phyloP scores from a whole-genome alignment of 106 monocot genomes.

The Allium cepa region DNA sequence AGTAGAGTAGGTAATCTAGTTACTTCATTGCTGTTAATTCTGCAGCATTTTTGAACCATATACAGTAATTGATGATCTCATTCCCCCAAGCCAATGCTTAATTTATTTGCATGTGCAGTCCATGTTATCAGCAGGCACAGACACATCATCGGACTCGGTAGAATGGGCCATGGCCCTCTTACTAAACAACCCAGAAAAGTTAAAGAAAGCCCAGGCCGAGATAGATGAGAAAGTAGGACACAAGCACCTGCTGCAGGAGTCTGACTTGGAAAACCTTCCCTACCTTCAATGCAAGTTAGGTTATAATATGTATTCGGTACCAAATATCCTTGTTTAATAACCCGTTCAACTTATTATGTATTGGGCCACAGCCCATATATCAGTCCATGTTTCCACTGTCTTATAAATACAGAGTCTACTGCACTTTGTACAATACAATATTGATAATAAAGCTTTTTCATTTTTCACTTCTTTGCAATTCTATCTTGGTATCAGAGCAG shows the following conservation, averaged over 20 bases:
- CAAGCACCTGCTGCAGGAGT: slow-evolving; percentile 14
- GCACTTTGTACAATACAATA: no score
- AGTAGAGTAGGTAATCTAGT: no score
- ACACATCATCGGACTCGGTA: slow-evolving; percentile 16
- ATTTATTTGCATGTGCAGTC: slow-evolving; percentile 6
- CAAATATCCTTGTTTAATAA: no score
- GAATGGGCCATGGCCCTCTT: slow-evolving; percentile 21
- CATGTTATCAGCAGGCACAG: slow-evolving; percentile 27
- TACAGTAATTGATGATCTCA: neutral
- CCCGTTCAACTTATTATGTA: no score
- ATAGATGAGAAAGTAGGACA: slow-evolving; percentile 21
- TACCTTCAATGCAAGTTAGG: slow-evolving; percentile 8
- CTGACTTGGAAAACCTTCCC: slow-evolving; percentile 21
- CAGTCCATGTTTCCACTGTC: no score
- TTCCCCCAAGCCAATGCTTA: neutral
- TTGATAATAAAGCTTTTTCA: neutral
- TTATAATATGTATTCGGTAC: no score
- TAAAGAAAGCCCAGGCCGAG: slow-evolving; percentile 16
- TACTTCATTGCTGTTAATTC: neutral
- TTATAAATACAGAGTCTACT: no score
- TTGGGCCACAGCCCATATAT: no score
- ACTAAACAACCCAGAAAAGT: slow-evolving; percentile 17
- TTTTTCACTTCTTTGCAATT: neutral
- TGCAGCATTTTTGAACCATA: neutral
- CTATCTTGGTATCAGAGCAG: no score